Percentiles rank a stretch among this genome's conserved stretches.
Conservation (phyloP, 768 basidiomycete species). For the Auriculariales sp. region DNA sequence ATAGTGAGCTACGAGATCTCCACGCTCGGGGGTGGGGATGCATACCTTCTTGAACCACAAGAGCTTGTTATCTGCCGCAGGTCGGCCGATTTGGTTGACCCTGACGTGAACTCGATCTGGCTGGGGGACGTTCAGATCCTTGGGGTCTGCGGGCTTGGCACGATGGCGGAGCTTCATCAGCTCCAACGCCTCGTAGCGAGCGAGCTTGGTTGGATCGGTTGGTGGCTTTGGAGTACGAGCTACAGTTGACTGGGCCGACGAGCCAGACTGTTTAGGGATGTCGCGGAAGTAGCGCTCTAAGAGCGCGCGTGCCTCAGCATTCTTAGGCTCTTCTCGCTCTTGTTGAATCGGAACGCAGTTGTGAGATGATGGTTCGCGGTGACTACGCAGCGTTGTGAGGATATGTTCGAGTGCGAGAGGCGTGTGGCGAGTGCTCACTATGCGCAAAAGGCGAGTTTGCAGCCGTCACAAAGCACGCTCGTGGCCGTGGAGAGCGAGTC, state of each 20-base stretch:
- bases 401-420: not conserved
- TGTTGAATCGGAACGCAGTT: constrained; percentile 24
- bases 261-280: constrained; percentile 6
- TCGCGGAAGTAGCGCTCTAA: constrained; percentile 35
- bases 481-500: constrained; percentile 21
- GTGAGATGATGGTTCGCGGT: constrained; percentile 53
- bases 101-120: constrained; percentile 45
- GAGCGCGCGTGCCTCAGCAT: constrained; percentile 34
- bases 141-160: constrained; percentile 48
- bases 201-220: constrained; percentile 37
- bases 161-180: constrained; percentile 64
- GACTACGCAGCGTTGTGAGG: constrained; percentile 24
- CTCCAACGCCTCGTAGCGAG: constrained; percentile 41
- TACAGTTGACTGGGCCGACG: constrained; percentile 10
- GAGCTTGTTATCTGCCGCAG: constrained; percentile 23
- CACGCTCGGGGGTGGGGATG: not conserved
- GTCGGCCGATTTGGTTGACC: constrained; percentile 19
- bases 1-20: no score
- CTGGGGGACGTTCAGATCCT: constrained; percentile 31
- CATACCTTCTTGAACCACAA: constrained; percentile 67
- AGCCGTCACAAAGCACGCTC: constrained; percentile 33
- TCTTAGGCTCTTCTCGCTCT: constrained; percentile 17
- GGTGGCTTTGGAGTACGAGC: constrained; percentile 19
- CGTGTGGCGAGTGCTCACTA: constrained; percentile 25
- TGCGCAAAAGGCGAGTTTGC: constrained; percentile 47